These are phyloP conservation scores for Podaxis sp. DNA, from an alignment of 768 basidiomycete genomes.

Conservation along the genomic window DNA sequence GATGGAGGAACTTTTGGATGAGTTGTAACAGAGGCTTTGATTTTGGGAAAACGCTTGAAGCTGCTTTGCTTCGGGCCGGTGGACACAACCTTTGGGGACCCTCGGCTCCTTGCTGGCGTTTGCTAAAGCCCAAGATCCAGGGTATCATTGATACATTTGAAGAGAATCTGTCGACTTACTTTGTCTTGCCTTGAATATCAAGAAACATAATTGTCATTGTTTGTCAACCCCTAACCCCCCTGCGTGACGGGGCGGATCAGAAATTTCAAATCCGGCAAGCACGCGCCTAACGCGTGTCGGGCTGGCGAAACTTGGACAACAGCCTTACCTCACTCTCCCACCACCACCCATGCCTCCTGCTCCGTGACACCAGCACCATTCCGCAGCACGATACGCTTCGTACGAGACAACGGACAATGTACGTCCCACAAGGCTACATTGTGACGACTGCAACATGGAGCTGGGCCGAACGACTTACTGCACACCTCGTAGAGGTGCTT, in stretches of 20 bases:
- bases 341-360: constrained; percentile 9
- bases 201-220: no score
- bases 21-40: background rate
- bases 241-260: constrained; percentile 9
- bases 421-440: background rate
- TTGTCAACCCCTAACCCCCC: background rate
- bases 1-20: background rate
- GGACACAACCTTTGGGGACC: background rate
- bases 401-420: constrained; percentile 1
- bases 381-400: background rate
- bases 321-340: background rate
- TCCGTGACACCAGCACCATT: background rate
- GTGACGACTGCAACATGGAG: background rate
- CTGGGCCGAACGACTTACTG: constrained; percentile 2
- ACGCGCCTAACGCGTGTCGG: constrained; percentile 8
- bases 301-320: background rate
- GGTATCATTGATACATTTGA: background rate
- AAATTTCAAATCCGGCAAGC: background rate
- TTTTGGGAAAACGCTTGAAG: background rate
- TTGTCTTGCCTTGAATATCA: background rate
- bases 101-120: background rate
- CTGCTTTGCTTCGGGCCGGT: background rate
- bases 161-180: background rate
- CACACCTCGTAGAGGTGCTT: background rate
- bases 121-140: background rate